Base-by-base conservation (phyloP, 106 monocot genomes). In the Ottelia alismoides region DNA sequence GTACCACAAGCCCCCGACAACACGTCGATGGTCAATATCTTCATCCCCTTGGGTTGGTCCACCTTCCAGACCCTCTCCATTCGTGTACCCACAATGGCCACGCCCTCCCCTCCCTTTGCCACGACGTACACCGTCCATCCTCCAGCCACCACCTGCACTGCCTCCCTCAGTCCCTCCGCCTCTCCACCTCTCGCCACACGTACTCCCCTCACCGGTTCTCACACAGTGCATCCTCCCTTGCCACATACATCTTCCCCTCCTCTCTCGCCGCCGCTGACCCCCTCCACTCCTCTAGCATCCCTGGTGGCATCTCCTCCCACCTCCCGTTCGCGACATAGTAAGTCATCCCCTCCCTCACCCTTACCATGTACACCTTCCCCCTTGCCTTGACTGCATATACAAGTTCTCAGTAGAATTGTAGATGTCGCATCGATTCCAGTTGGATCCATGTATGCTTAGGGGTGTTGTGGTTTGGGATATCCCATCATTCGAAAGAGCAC, bases 251-350 rank as follows among this genome's bases (percentile, higher is more conserved):
- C 10, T 43, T 43, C 0, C 32, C 65, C 3, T 26, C 61, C 19
- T 22, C 61, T 11, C 16, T 43, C 22, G 49, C 50, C 1, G 69
- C 56, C 2, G 76, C 82, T 14, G 86, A 82, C 3, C 92, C 92
- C 19, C 18, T 77, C 92, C 92, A 92, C 0, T 86, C 92, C 20
- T 66, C 22, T 0, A 78, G 58, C 69, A 92, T 28, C 2, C 82
- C 86, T 11, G 31, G 2, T 5, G 92, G 92, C 92, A 92, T 92
- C 17, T 67, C 72, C 49, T 62, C 79, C 92, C 92, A 92, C 20
- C 50, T 6, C 46, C 72, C 68, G 25, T 47, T 28, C 4, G 24
- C 35, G 29, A 79, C 9, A 56, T 87, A 65, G 67, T 76, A 87
- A 1, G 78, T 69, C 0, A 60, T 29, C n/a, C 92, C 85, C 16